Percentiles rank a stretch among this genome's conserved stretches.
Evolutionary conservation across 2,329 filamentous ascomycete species (phyloP).

Genomic region (Hansfordia pulvinata): DNA sequence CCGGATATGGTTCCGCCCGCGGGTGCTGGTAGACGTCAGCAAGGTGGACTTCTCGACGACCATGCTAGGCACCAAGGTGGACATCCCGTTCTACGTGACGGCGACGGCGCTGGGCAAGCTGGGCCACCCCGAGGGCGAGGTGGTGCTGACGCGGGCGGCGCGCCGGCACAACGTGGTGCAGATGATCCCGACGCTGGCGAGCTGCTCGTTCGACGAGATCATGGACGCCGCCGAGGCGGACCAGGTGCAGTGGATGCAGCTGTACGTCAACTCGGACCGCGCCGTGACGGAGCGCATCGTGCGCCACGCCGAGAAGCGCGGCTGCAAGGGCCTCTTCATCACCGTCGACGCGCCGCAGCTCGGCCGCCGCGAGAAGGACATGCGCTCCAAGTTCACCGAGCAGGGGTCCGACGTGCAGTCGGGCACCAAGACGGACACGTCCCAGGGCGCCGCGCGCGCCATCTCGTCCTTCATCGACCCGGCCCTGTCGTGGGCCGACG

Average conservation of each 20-base stretch:
- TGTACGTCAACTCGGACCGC: constrained; percentile 95
- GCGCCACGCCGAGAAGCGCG: constrained; percentile 77
- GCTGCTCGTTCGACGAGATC: constrained; percentile 96
- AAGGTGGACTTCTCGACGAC: constrained; percentile 77
- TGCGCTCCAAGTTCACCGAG: constrained; percentile 85
- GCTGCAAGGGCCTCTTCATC: constrained; percentile 94
- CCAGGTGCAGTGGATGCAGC: constrained; percentile 91
- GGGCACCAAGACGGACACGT: constrained; percentile 65
- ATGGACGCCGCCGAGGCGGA: constrained; percentile 67
- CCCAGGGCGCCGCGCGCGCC: constrained; percentile 83
- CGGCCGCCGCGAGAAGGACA: constrained; percentile 91
- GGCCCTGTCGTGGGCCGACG: constrained; percentile 81
- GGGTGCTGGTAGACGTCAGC: constrained; percentile 79
- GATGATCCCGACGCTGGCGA: constrained; percentile 96
- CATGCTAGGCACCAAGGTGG: constrained; percentile 79
- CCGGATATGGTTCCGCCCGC: constrained; percentile 92
- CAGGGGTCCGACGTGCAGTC: constrained; percentile 71
- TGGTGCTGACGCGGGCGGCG: constrained; percentile 74
- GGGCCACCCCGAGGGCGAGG: constrained; percentile 86
- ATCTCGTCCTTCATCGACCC: constrained; percentile 98
- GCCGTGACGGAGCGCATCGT: constrained; percentile 83
- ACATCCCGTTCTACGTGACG: constrained; percentile 90
- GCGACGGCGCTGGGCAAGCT: constrained; percentile 93
- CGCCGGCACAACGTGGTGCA: constrained; percentile 82
- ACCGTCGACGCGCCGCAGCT: constrained; percentile 96